Base-by-base conservation (phyloP, 139 green algal species). In the Closterium sp. region DNA sequence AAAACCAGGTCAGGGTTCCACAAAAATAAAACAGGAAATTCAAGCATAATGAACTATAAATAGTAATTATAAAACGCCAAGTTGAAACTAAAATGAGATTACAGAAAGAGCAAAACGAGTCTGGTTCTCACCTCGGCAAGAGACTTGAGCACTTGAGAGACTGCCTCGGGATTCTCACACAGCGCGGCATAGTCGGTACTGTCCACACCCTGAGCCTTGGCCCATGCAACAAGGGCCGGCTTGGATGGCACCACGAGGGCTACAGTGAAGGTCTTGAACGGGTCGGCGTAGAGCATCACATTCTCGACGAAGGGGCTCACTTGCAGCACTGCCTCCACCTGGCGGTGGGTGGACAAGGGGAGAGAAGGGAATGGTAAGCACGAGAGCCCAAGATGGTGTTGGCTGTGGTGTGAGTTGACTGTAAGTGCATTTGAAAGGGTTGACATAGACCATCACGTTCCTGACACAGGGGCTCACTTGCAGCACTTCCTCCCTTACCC, bases 251-350 rank as follows among this genome's bases (percentile, higher is more conserved):
- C 92, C 31, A 95, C 84, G 6, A 95, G n/a, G 9, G 93, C 93
- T n/a, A 95, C 85, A 2, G 24, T 38, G 85, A 91, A 91, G 22
- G 70, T 89, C 28, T 95, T 27, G 27, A 24, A 89, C 32, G 93
- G 91, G 11, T 95, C 86, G 9, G 93, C 93, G 79, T 95, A 88
- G 34, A 92, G 10, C 93, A 95, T 93, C 22, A 93, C 24, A 50
- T 93, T 93, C 31, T 93, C 93, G 13, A 93, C 86, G 30, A 88
- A 88, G 11, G 85, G 6, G 73, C 86, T 87, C n/a, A 27, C 31
- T 42, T 38, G 28, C 32, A 93, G 86, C 31, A 70, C 91, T 19
- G 91, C 86, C 38, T 93, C 91, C 30, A 93, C 93, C 90, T 93
- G 30, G 11, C 9, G 11, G 86, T 34, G 29, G 84, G 73, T 17